These are phyloP conservation scores for Chalciporus sp. DNA, from an alignment of 1,284 basidiomycete genomes.

Conservation along the genomic window DNA sequence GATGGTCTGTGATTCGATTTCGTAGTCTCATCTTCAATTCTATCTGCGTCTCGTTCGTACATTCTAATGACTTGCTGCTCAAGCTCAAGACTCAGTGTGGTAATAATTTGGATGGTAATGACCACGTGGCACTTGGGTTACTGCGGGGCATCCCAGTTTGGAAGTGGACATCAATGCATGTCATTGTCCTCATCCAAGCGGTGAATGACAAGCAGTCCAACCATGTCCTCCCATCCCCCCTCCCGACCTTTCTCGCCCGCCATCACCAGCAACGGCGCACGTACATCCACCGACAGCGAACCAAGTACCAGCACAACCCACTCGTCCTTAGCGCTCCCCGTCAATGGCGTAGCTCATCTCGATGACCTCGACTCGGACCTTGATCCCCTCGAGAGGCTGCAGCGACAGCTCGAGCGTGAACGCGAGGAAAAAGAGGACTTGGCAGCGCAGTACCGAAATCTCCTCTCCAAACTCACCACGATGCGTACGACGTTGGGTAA, in stretches of 20 bases:
- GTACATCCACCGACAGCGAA: slow-evolving; percentile 32
- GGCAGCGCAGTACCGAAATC: slow-evolving; percentile 81
- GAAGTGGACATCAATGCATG: slow-evolving; percentile 9
- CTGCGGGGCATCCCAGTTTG: slow-evolving; percentile 14
- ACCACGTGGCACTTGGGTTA: slow-evolving; percentile 11
- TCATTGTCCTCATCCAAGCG: slow-evolving; percentile 14
- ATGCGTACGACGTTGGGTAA: slow-evolving; percentile 95
- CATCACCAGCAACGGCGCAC: slow-evolving; percentile 16
- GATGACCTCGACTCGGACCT: slow-evolving; percentile 23
- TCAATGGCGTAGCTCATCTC: slow-evolving; percentile 20
- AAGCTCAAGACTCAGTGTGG: too few relatives aligned
- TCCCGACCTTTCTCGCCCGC: slow-evolving; percentile 30
- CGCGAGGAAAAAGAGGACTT: slow-evolving; percentile 85
- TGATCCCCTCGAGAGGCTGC: slow-evolving; percentile 56
- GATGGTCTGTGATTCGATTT: too few relatives aligned
- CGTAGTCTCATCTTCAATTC: too few relatives aligned
- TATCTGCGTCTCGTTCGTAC: slow-evolving; percentile 39
- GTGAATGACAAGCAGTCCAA: background rate
- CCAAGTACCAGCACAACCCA: slow-evolving; percentile 11
- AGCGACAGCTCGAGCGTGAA: slow-evolving; percentile 60
- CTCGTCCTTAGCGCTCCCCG: slow-evolving; percentile 13
- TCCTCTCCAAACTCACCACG: slow-evolving; percentile 87
- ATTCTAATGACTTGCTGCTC: slow-evolving; percentile 68
- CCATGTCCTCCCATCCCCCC: slow-evolving; percentile 20
- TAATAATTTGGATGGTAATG: background rate